phyloP scores from a whole-genome alignment of 2,329 filamentous ascomycete species.

The Microdochium paspali region DNA sequence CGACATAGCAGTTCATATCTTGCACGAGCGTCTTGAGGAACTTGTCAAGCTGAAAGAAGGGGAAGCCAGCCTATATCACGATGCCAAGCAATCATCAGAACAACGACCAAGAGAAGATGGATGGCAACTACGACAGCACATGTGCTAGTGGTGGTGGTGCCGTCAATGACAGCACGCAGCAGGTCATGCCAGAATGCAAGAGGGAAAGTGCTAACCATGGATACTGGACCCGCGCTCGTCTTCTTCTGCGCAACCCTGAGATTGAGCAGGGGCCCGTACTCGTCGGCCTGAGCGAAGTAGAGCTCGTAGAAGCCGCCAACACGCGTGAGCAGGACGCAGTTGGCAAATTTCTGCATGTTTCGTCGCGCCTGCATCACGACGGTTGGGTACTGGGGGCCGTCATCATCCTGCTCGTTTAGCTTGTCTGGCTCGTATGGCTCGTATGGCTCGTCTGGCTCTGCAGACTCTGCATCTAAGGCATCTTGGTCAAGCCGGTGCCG shows the following conservation, averaged over 20 bases:
- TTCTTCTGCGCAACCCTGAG: slow-evolving; percentile 78
- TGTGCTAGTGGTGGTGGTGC: slow-evolving; percentile 3
- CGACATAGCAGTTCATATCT: slow-evolving; percentile 83
- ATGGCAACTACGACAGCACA: slow-evolving; percentile 14
- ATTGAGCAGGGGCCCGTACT: slow-evolving; percentile 77
- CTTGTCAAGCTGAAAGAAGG: slow-evolving; percentile 83
- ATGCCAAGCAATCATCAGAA: slow-evolving; percentile 9
- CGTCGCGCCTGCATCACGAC: slow-evolving; percentile 78
- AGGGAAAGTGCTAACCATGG: slow-evolving; percentile 56
- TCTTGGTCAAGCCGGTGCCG: too few species aligned
- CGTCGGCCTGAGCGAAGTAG: slow-evolving; percentile 91
- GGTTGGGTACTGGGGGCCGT: slow-evolving; percentile 65
- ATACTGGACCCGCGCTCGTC: slow-evolving; percentile 66
- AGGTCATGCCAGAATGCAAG: not conserved
- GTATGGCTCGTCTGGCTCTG: slow-evolving; percentile 15
- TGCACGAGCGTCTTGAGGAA: slow-evolving; percentile 90
- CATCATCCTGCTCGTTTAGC: slow-evolving; percentile 31
- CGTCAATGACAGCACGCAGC: slow-evolving; percentile 4
- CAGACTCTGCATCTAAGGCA: too few species aligned
- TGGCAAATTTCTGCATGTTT: slow-evolving; percentile 84
- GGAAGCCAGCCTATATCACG: slow-evolving; percentile 68
- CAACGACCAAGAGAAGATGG: slow-evolving; percentile 6
- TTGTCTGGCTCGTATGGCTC: slow-evolving; percentile 20
- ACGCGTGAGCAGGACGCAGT: slow-evolving; percentile 83
- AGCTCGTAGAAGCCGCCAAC: slow-evolving; percentile 97